A percentile compares a stretch with the other conserved stretches of the same genome.
These are phyloP conservation scores for Chenopodium quinoa DNA, from an alignment of 148 eudicot genomes.

Conservation along the genomic window DNA sequence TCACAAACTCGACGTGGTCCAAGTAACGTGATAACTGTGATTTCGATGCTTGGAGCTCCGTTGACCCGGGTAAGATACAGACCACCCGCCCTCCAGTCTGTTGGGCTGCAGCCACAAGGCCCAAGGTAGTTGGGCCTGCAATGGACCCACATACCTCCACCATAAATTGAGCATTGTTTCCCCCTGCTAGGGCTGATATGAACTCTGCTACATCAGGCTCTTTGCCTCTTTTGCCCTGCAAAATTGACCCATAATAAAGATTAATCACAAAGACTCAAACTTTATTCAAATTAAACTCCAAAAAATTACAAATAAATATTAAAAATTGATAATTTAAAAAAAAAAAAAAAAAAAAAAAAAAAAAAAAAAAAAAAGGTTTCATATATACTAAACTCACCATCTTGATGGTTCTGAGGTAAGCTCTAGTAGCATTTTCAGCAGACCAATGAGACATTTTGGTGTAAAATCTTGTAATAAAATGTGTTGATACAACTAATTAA, in stretches of 20 bases:
- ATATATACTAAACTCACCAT: slow-evolving; percentile 26
- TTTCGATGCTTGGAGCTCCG: slow-evolving; percentile 21
- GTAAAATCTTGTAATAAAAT: not conserved
- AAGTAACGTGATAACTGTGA: slow-evolving; percentile 20
- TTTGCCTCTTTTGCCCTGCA: slow-evolving; percentile 42
- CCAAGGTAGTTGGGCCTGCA: slow-evolving; percentile 35
- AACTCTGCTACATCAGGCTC: slow-evolving; percentile 43
- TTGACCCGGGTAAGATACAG: slow-evolving; percentile 28
- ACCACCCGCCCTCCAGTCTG: slow-evolving; percentile 39
- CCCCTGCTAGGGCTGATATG: slow-evolving; percentile 44
- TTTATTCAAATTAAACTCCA: not conserved
- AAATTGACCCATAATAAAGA: not conserved
- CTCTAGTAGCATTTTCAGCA: slow-evolving; percentile 47
- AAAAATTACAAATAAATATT: not conserved
- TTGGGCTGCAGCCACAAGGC: slow-evolving; percentile 37
- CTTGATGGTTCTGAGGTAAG: slow-evolving; percentile 38
- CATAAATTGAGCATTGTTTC: slow-evolving; percentile 39
- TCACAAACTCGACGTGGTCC: slow-evolving; percentile 30
- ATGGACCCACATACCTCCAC: slow-evolving; percentile 30
- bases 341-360: too few species aligned
- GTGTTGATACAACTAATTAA: not conserved
- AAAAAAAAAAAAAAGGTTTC: too few species aligned
- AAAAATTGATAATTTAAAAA: not conserved
- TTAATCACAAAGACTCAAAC: not conserved
- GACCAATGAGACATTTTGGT: slow-evolving; percentile 34